Base-by-base conservation (phyloP, 495 filamentous ascomycete species). In the Articulospora tetracladia region DNA sequence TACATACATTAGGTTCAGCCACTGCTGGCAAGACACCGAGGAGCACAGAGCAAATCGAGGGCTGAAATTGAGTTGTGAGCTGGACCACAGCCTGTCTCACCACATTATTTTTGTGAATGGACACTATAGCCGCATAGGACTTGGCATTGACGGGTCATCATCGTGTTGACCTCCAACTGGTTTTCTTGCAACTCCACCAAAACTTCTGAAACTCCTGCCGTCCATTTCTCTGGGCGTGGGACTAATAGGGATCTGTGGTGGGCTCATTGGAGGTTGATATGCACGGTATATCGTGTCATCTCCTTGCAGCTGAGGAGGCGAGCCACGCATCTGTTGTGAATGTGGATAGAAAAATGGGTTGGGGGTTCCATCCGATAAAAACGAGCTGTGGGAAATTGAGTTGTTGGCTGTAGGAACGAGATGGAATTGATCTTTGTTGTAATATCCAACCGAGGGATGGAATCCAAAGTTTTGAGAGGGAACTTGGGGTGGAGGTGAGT, bases 221-320 rank as follows among this genome's bases (percentile, higher is more conserved):
- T 50, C 47, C 47, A 50, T 50, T 26, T 50, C 47, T 50, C 47
- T 50, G 4, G 47, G 47, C 17, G 47, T 50, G 12, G 47, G 47
- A 10, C 22, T 25, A 10, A 50, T 50, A 12, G 25, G 22, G 7
- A 50, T n/a, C 47, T 24, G 47, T 3, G 22, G 22, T 10, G 47
- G 44, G n/a, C 17, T 19, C 8, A 19, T 10, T 8, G 44, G 6
- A 10, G 44, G 47, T 26, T 27, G 47, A 26, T 50, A 50, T 50
- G 47, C 22, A 11, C 17, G 47, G 25, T 50, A 50, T 6, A 25
- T 26, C 23, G 47, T 50, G n/a, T 50, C 47, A 19, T 44, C 39
- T 15, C 30, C 30, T 32, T 32, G 30, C 30, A 32, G 13, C 30
- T 32, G 30, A 32, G 30, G 30, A 6, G 30, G 30, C 30, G 30